A percentile compares a stretch with the other conserved stretches of the same genome.
Conservation (phyloP, 805 yeast species). For the Metschnikowia bowlesiae region DNA sequence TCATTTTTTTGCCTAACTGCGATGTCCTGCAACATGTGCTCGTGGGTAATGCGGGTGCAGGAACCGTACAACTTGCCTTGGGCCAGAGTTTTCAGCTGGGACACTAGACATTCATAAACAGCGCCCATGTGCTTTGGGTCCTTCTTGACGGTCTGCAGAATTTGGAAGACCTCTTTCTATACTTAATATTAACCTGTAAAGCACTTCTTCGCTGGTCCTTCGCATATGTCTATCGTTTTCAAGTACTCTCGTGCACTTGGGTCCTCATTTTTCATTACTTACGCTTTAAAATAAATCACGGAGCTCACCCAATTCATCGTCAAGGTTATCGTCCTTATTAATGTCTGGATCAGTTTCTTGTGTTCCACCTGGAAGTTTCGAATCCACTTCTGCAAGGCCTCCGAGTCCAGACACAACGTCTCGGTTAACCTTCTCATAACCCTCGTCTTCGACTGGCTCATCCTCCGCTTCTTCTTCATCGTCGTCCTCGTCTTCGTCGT, state of each 20-base stretch:
- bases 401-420: constrained; percentile 4
- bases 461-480: constrained; percentile 10
- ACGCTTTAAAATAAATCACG: constrained; percentile 16
- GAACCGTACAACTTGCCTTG: background rate
- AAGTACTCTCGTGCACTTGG: background rate
- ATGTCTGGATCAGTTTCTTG: constrained; percentile 27
- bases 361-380: background rate
- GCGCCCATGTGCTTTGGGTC: no score
- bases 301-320: constrained; percentile 39
- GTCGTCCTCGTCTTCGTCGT: constrained; percentile 8
- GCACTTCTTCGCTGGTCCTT: background rate
- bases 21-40: constrained; percentile 4
- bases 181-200: background rate
- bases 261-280: background rate
- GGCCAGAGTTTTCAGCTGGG: background rate
- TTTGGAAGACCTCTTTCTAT: background rate
- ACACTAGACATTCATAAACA: no score
- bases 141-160: no score
- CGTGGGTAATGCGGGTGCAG: constrained; percentile 1
- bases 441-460: constrained; percentile 7
- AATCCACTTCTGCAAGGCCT: constrained; percentile 14
- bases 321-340: constrained; percentile 19
- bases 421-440: constrained; percentile 2
- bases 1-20: constrained; percentile 4
- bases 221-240: background rate